phyloP scores from a whole-genome alignment of 2,329 filamentous ascomycete species.

The Colletotrichum gigasporum region DNA sequence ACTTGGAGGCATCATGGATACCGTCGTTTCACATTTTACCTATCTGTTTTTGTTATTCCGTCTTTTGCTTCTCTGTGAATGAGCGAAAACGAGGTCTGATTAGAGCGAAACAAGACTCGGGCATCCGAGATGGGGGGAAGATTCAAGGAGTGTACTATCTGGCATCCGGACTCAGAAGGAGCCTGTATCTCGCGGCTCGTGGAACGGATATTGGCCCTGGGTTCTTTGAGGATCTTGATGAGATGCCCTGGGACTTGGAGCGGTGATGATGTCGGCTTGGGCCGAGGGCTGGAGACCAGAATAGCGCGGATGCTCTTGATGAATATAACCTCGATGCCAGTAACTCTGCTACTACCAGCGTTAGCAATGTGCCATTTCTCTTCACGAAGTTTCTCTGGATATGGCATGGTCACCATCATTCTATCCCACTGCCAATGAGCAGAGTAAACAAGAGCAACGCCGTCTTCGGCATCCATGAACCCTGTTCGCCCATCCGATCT shows the following conservation, averaged over 20 bases:
- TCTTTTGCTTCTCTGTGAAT: neutral
- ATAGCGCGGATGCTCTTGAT: neutral
- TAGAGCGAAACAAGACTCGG: neutral
- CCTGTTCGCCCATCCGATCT: no score
- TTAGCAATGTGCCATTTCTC: no score
- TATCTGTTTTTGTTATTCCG: neutral
- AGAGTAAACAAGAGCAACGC: no score
- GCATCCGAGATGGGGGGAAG: neutral
- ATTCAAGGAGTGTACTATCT: neutral
- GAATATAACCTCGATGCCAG: neutral
- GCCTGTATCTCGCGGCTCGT: neutral
- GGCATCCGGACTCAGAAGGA: neutral
- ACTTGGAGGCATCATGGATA: neutral
- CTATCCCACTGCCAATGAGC: no score
- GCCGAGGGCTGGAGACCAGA: neutral
- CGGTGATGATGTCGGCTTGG: neutral
- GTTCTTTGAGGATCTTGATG: neutral
- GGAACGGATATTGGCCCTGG: neutral
- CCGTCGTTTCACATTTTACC: neutral
- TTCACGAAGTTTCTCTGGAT: no score
- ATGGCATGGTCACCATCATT: no score
- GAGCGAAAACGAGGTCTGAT: neutral
- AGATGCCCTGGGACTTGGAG: neutral
- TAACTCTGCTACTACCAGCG: no score
- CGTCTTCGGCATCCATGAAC: no score